These are phyloP conservation scores for Sisymbrium irio DNA, from an alignment of 345 rosid genomes.

Conservation along the genomic window DNA sequence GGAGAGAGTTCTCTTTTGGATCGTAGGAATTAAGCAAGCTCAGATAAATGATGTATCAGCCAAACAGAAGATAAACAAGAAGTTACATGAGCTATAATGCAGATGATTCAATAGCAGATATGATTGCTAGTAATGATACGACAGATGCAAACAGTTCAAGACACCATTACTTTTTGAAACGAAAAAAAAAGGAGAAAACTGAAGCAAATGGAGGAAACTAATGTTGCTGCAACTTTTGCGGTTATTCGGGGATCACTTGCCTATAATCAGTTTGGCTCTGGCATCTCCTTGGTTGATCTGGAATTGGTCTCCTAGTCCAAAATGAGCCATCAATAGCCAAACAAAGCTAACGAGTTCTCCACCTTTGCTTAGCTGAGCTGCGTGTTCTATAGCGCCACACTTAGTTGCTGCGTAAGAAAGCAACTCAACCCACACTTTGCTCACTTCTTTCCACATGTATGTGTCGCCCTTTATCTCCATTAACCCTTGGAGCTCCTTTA, in stretches of 20 bases:
- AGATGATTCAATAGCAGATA: not conserved
- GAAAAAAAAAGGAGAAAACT: not conserved
- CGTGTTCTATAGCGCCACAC: conserved; percentile 43
- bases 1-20: not conserved
- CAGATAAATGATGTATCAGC: conserved; percentile 1
- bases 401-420: conserved; percentile 36
- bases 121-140: not conserved
- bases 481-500: not conserved
- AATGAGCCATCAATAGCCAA: conserved; percentile 65
- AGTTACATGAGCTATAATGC: not conserved
- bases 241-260: conserved; percentile 32
- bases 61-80: not conserved
- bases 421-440: conserved; percentile 41
- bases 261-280: conserved; percentile 50
- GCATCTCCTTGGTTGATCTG: conserved; percentile 56
- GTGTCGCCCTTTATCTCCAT: too few relatives aligned
- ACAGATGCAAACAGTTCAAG: conserved; percentile 8
- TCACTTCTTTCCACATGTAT: conserved; percentile 32
- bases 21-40: not conserved
- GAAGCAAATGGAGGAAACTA: not conserved
- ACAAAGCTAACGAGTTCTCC: conserved; percentile 42
- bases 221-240: not conserved
- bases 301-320: conserved; percentile 58
- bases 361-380: conserved; percentile 44
- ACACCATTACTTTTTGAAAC: not conserved